phyloP scores from a whole-genome alignment of 2,329 filamentous ascomycete genomes.

The Calonectria pteridis region DNA sequence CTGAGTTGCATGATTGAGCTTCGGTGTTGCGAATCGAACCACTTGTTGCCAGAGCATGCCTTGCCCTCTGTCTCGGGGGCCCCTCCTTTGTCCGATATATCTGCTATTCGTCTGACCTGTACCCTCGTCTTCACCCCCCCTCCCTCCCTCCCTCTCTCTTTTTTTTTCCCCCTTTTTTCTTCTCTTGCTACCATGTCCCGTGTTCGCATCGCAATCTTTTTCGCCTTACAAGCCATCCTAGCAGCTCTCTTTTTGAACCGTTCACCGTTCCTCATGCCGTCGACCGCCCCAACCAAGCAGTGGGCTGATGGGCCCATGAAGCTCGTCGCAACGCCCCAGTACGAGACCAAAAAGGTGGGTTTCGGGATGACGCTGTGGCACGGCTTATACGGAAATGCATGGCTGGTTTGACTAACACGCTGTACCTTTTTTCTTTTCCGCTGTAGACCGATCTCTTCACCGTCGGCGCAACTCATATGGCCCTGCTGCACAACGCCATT shows the following conservation, averaged over 20 bases:
- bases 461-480: conserved; percentile 71
- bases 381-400: neutral
- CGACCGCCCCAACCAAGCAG: conserved; percentile 43
- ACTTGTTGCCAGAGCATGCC: conserved; percentile 12
- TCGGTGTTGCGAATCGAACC: conserved; percentile 27
- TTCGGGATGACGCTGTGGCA: neutral
- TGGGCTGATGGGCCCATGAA: conserved; percentile 70
- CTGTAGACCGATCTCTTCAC: conserved; percentile 69
- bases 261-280: conserved; percentile 52
- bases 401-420: neutral
- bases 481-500: conserved; percentile 71
- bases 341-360: conserved; percentile 62
- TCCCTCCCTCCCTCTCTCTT: neutral
- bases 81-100: conserved; percentile 20
- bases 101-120: neutral
- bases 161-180: neutral
- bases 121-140: neutral
- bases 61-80: neutral
- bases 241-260: conserved; percentile 49
- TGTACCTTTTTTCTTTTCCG: neutral
- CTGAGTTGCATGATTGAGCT: conserved; percentile 27
- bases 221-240: conserved; percentile 47
- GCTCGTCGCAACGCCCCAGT: conserved; percentile 67
- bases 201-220: conserved; percentile 39
- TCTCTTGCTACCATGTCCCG: conserved; percentile 36